Evolutionary conservation across 495 filamentous ascomycete genomes (phyloP).

Genomic region (Haplographium delicatum): DNA sequence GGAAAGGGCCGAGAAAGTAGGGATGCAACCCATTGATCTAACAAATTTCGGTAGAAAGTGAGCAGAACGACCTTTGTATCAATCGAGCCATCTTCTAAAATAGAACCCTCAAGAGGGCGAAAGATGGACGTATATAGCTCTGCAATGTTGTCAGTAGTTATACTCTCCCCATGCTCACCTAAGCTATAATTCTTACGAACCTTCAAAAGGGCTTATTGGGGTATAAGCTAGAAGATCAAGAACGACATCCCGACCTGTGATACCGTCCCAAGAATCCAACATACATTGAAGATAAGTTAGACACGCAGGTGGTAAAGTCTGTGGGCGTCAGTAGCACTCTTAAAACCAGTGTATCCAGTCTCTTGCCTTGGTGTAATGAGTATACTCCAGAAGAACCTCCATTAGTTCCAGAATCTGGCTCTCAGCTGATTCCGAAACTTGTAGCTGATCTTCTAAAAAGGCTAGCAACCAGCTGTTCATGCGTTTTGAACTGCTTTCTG

Average conservation of each 20-base stretch:
- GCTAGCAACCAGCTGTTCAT: conserved; percentile 62
- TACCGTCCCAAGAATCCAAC: conserved; percentile 64
- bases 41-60: conserved; percentile 64
- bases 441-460: conserved; percentile 54
- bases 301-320: conserved; percentile 58
- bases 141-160: conserved; percentile 27
- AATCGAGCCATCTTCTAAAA: conserved; percentile 45
- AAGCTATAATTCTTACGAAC: conserved; percentile 25
- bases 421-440: conserved; percentile 44
- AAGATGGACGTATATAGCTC: conserved; percentile 49
- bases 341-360: background rate
- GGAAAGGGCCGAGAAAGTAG: conserved; percentile 30
- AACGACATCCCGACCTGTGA: conserved; percentile 50
- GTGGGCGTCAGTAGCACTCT: background rate
- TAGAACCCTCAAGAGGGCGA: conserved; percentile 49
- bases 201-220: conserved; percentile 54
- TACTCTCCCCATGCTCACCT: too few species aligned
- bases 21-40: conserved; percentile 60
- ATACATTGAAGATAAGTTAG: conserved; percentile 59
- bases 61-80: conserved; percentile 52
- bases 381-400: conserved; percentile 53
- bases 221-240: conserved; percentile 61
- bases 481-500: conserved; percentile 48
- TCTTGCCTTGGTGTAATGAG: conserved; percentile 58
- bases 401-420: conserved; percentile 51